A percentile compares a stretch with the other conserved stretches of the same genome.
These are phyloP conservation scores for Lentithecium fluviatile DNA, from an alignment of 495 filamentous ascomycete species.

Conservation along the genomic window DNA sequence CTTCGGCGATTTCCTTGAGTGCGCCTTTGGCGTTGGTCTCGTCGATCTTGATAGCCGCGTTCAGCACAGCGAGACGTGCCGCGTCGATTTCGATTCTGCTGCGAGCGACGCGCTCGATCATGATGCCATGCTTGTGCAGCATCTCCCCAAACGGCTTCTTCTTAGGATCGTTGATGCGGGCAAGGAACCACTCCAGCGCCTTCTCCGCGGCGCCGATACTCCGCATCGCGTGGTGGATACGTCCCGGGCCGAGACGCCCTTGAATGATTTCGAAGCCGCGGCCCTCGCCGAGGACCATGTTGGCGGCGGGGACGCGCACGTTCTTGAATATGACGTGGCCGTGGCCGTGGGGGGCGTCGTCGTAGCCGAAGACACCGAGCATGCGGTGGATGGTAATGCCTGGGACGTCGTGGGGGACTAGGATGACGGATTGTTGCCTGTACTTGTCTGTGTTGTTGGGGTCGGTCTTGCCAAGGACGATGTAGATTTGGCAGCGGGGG, in stretches of 20 bases:
- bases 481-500: slow-evolving; percentile 47
- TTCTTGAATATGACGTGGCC: slow-evolving; percentile 47
- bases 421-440: slow-evolving; percentile 47
- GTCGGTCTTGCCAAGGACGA: slow-evolving; percentile 47
- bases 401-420: slow-evolving; percentile 44
- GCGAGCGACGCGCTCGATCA: slow-evolving; percentile 45
- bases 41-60: slow-evolving; percentile 48
- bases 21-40: slow-evolving; percentile 45
- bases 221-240: slow-evolving; percentile 50
- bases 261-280: slow-evolving; percentile 50
- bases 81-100: slow-evolving; percentile 47
- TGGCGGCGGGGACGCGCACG: slow-evolving; percentile 44
- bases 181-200: slow-evolving; percentile 47
- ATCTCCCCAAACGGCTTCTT: slow-evolving; percentile 48
- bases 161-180: slow-evolving; percentile 44
- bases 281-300: slow-evolving; percentile 46
- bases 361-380: slow-evolving; percentile 48
- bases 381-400: slow-evolving; percentile 50
- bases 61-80: slow-evolving; percentile 43
- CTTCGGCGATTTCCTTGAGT: slow-evolving; percentile 48
- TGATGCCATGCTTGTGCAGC: slow-evolving; percentile 46
- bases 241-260: slow-evolving; percentile 47
- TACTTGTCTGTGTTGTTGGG: slow-evolving; percentile 43
- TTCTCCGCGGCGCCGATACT: slow-evolving; percentile 46
- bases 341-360: slow-evolving; percentile 49